Evolutionary conservation across 2,329 filamentous ascomycete genomes (phyloP).

Genomic region (Monilinia fructicola): DNA sequence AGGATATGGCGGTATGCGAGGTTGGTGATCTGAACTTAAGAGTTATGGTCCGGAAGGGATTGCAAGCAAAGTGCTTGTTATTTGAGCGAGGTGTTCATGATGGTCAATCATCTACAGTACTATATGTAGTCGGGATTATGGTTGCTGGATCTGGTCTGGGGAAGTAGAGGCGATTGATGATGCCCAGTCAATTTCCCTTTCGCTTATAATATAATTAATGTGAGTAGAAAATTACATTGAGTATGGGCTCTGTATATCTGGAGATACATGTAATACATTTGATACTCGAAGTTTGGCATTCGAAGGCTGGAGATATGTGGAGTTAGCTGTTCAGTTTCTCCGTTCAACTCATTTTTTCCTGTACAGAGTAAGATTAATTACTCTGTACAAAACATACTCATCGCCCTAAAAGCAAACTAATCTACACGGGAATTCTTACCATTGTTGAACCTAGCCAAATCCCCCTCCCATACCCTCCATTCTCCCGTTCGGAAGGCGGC

Average conservation of each 20-base stretch:
- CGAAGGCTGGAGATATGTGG: conserved; percentile 3
- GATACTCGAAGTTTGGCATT: background rate
- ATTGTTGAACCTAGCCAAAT: background rate
- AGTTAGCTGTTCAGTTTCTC: conserved; percentile 5
- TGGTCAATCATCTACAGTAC: background rate
- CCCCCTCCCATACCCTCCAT: background rate
- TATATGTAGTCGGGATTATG: background rate
- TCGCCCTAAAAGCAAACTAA: background rate
- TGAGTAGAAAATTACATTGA: no score
- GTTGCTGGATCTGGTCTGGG: conserved; percentile 16
- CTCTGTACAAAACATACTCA: background rate
- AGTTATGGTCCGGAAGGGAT: conserved; percentile 2
- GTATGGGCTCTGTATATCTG: background rate
- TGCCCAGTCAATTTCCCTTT: background rate
- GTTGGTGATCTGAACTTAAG: conserved; percentile 8
- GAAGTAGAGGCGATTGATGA: background rate
- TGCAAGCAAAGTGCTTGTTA: conserved; percentile 13
- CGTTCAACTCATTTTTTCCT: background rate
- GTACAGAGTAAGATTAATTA: no score
- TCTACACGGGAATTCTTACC: background rate
- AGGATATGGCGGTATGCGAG: conserved; percentile 8
- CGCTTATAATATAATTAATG: background rate
- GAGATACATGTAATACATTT: background rate
- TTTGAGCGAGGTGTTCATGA: conserved; percentile 13
- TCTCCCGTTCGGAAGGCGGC: no score